Evolutionary conservation across 2,329 filamentous ascomycete genomes (phyloP).

Genomic region (Falciphora oryzae): DNA sequence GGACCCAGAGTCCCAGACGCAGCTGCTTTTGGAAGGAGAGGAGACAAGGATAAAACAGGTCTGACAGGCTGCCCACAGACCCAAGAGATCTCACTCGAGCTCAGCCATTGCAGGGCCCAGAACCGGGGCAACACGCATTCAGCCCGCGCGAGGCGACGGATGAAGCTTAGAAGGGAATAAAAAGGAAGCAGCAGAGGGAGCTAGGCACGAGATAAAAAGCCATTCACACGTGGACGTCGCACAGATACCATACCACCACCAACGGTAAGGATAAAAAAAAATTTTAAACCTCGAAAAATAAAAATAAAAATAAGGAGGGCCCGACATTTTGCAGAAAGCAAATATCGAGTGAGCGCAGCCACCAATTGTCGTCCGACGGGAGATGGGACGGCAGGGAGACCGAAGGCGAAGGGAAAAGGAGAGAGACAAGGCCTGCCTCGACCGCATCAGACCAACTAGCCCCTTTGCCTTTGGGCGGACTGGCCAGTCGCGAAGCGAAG

Average conservation of each 20-base stretch:
- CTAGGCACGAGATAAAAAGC: neutral
- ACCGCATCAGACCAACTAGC: neutral
- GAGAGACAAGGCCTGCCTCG: neutral
- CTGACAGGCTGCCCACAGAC: conserved; percentile 20
- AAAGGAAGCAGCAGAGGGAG: neutral
- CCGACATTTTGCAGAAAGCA: neutral
- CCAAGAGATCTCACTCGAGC: neutral
- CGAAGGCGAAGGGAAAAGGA: too few species aligned
- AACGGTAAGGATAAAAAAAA: neutral
- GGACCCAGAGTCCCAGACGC: conserved; percentile 20
- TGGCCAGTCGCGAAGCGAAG: neutral
- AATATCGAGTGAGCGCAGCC: neutral
- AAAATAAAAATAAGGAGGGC: neutral
- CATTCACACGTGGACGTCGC: neutral
- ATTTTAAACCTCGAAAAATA: too few species aligned
- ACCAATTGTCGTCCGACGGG: neutral
- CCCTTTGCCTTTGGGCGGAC: neutral
- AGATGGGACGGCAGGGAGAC: neutral
- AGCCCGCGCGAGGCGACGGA: neutral
- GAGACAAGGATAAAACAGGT: conserved; percentile 24
- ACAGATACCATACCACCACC: neutral
- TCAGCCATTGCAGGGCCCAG: neutral
- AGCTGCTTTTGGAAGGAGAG: conserved; percentile 25
- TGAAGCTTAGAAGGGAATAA: neutral
- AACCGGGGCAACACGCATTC: neutral